A percentile compares a stretch with the other conserved stretches of the same genome.
Evolutionary conservation across 2,329 filamentous ascomycete genomes (phyloP).

Genomic region (Venturia nashicola): DNA sequence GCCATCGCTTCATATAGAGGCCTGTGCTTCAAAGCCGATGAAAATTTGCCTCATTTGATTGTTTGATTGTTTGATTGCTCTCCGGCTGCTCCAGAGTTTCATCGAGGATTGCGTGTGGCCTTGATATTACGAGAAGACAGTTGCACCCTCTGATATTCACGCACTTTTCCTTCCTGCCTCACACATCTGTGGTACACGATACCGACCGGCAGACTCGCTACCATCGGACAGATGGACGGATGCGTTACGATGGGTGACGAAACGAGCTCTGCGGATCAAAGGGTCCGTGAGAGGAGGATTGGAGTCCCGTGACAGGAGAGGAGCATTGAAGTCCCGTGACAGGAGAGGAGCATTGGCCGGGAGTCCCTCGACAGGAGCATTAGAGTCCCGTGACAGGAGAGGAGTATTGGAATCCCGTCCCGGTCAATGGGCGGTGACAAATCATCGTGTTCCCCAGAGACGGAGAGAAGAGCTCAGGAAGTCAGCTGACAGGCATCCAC

Average conservation of each 20-base stretch:
- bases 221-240: not conserved
- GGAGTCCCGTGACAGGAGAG: not conserved
- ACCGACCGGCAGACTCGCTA: not conserved
- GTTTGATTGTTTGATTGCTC: too few relatives aligned
- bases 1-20: not conserved
- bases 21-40: not conserved
- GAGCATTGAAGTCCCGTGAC: not conserved
- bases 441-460: not conserved
- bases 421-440: too few relatives aligned
- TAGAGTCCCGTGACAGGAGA: not conserved
- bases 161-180: too few relatives aligned
- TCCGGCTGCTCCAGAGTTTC: not conserved
- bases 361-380: not conserved
- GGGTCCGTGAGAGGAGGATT: not conserved
- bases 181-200: not conserved
- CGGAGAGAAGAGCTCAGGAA: not conserved
- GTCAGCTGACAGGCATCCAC: too few relatives aligned
- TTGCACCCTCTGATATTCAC: too few relatives aligned
- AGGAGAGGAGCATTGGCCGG: not conserved
- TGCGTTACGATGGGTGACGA: too few relatives aligned
- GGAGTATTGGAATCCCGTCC: not conserved
- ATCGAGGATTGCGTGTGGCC: not conserved
- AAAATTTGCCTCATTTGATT: constrained; percentile 1
- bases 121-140: too few relatives aligned
- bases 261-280: not conserved